A percentile compares a stretch with the other conserved stretches of the same genome.
phyloP scores from a whole-genome alignment of 2,329 filamentous ascomycete species.

The Rosellinia necatrix region DNA sequence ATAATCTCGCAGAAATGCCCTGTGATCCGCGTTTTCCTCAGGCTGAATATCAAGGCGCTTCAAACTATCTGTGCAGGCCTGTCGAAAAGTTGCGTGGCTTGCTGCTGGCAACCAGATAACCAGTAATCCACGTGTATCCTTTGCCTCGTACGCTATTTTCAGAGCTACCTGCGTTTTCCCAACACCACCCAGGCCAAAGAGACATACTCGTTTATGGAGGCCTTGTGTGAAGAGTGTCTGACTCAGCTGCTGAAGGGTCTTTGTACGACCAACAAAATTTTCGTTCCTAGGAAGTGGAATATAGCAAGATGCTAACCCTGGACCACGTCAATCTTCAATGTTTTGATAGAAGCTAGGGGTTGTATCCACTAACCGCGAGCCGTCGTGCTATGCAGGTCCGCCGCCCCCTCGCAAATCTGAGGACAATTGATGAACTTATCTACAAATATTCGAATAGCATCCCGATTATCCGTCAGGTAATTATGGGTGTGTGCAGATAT shows the following conservation, averaged over 20 bases:
- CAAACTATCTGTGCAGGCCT: constrained; percentile 44
- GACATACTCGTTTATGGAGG: constrained; percentile 23
- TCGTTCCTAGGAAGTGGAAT: constrained; percentile 3
- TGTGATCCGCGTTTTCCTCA: constrained; percentile 58
- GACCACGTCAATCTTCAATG: neutral
- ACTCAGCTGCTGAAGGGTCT: constrained; percentile 12
- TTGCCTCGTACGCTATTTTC: constrained; percentile 45
- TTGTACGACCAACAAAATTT: constrained; percentile 1
- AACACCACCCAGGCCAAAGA: constrained; percentile 46
- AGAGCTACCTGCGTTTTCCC: constrained; percentile 49
- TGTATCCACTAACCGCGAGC: constrained; percentile 1
- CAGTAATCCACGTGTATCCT: constrained; percentile 39
- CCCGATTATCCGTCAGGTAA: constrained; percentile 5
- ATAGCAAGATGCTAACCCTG: neutral
- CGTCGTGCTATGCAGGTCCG: neutral
- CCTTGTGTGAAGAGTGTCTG: constrained; percentile 22
- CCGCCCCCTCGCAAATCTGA: neutral
- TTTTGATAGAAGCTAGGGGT: neutral
- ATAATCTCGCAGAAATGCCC: constrained; percentile 59
- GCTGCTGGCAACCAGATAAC: constrained; percentile 51
- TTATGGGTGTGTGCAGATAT: constrained; percentile 21
- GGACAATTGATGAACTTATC: neutral
- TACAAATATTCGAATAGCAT: constrained; percentile 3
- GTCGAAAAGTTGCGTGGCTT: constrained; percentile 44
- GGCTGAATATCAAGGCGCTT: constrained; percentile 33